Base-by-base conservation (phyloP, 2,329 filamentous ascomycete genomes). In the Fusarium pseudocircinatum region DNA sequence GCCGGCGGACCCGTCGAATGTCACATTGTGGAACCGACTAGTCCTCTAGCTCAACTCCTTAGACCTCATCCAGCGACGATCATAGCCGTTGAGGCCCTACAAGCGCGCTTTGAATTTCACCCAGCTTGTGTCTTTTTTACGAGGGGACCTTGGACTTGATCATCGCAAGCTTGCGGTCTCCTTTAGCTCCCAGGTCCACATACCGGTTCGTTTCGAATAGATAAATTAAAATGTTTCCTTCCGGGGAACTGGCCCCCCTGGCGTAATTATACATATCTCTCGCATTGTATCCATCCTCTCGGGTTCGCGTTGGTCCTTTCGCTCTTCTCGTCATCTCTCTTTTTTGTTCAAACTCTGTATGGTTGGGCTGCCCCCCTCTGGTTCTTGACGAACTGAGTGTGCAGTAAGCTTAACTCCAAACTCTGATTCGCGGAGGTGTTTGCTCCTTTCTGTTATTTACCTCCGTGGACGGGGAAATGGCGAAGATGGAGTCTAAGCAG, bases 401-500 rank as follows among this genome's bases (percentile, higher is more conserved):
- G 63, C 26, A 49, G 40, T 7, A 34, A 58, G 42, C 14, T 30
- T 37, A 44, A 12, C 20, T 16, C 9, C 16, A 30, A 36, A 28
- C 20, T n/a, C 12, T 58, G 32, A 37, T n/a, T 28, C 18, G 26
- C 56, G 36, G 50, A 34, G 42, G 53, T n/a, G 40, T 20, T 34
- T 60, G 15, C 30, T 49, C 20, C 6, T 50, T 37, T 58, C 6
- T n/a, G 22, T 4, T 20, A 2, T 30, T 54, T n/a, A 10, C 12
- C 24, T 39, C 50, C 20, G 50, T 18, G 34, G 20, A 47, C 26
- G 20, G 43, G 30, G 40, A 56, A 9, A 47, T 36, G 42, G 56
- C 42, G 3, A 58, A 60, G 15, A 28, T 61, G 66, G 72, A 63
- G 56, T 75, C 72, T 2, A 67, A 50, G 36, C 73, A 75, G 59